A percentile compares a stretch with the other conserved stretches of the same genome.
phyloP scores from a whole-genome alignment of 1,139 yeast genomes.

The Zygosaccharomyces sapae region DNA sequence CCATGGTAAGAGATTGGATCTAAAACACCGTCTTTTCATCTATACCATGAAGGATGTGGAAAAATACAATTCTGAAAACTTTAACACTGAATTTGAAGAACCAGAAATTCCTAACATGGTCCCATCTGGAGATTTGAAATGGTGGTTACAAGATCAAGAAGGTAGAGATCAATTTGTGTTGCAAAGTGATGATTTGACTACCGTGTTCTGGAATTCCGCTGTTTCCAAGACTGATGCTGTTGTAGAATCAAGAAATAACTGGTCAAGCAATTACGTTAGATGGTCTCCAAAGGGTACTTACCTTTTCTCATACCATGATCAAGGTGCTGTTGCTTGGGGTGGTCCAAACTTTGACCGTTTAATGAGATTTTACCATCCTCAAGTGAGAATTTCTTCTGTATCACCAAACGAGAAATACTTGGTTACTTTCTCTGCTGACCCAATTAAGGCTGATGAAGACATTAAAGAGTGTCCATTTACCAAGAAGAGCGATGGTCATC shows the following conservation, averaged over 20 bases:
- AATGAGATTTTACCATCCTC: conserved; percentile 80
- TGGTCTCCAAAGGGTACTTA: conserved; percentile 95
- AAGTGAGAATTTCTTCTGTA: conserved; percentile 84
- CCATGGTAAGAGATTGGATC: conserved; percentile 88
- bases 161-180: conserved; percentile 89
- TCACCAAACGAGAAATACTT: conserved; percentile 89
- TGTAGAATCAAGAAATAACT: conserved; percentile 72
- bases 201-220: conserved; percentile 83
- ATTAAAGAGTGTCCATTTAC: conserved; percentile 74
- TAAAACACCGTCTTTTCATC: conserved; percentile 82
- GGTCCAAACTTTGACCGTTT: conserved; percentile 74
- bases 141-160: conserved; percentile 85
- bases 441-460: conserved; percentile 61
- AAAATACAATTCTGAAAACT: conserved; percentile 67
- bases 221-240: conserved; percentile 71
- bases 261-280: conserved; percentile 77
- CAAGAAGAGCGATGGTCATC: conserved; percentile 87
- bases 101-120: conserved; percentile 69
- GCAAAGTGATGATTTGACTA: conserved; percentile 77
- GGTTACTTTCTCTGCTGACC: conserved; percentile 86
- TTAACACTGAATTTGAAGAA: conserved; percentile 59
- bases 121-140: conserved; percentile 74
- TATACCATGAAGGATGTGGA: conserved; percentile 84
- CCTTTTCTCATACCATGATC: conserved; percentile 83
- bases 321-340: conserved; percentile 97